Evolutionary conservation across 169 alveolate species (phyloP).

Genomic region (Amoebophrya sp.): DNA sequence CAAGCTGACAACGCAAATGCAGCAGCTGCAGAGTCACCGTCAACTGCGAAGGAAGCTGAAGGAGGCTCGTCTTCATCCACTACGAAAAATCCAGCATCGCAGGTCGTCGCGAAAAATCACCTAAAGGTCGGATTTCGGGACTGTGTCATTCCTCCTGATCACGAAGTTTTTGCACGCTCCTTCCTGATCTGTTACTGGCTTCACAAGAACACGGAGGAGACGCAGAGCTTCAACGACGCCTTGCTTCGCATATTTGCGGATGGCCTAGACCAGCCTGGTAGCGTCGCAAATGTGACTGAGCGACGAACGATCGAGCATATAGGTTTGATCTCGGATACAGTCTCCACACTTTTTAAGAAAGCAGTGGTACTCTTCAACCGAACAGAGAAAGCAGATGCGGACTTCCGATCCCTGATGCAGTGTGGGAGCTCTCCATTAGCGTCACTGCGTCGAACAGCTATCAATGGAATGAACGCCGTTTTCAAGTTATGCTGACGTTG

Average conservation of each 20-base stretch:
- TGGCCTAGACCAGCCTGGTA: not conserved
- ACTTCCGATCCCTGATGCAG: not conserved
- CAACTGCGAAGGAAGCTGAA: not conserved
- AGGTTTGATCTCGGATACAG: not conserved
- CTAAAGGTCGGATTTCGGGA: not conserved
- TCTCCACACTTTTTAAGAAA: not conserved
- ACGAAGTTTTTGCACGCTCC: not conserved
- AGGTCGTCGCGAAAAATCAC: no score
- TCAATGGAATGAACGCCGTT: not conserved
- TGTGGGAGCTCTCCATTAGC: not conserved
- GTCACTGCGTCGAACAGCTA: not conserved
- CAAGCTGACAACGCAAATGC: not conserved
- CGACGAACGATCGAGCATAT: not conserved
- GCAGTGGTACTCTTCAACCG: not conserved
- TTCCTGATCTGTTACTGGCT: not conserved
- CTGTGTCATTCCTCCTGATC: not conserved
- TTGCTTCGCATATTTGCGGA: not conserved
- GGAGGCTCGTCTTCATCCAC: not conserved
- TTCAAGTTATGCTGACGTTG: no score
- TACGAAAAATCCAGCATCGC: not conserved
- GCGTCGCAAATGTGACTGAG: no score
- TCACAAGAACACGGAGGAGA: not conserved
- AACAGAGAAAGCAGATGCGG: no score
- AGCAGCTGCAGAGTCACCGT: not conserved
- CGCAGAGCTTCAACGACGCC: not conserved